Percentiles rank a stretch among this genome's conserved stretches.
Evolutionary conservation across 805 yeast species (phyloP).

Genomic region (Candida krabiensis): DNA sequence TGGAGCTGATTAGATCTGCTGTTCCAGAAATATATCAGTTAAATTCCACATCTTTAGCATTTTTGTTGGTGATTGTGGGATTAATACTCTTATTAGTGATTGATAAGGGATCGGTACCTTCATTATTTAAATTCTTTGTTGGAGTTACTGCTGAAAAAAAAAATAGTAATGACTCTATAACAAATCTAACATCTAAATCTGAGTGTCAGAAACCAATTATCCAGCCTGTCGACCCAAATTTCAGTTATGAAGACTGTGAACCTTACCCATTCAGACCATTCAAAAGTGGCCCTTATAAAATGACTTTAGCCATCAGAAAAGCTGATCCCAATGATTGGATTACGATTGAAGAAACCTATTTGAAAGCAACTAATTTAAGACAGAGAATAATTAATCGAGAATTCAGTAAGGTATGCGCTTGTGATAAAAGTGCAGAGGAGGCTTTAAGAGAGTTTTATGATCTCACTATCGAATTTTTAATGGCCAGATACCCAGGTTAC

Average conservation of each 20-base stretch:
- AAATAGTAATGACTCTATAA: too few relatives aligned
- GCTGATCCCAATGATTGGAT: conserved; percentile 55
- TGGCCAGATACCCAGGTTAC: conserved; percentile 52
- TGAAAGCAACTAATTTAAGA: conserved; percentile 42
- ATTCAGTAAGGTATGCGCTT: conserved; percentile 35
- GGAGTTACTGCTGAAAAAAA: too few relatives aligned
- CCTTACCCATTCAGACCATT: conserved; percentile 49
- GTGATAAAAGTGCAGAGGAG: conserved; percentile 29
- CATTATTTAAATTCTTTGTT: too few relatives aligned
- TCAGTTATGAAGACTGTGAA: conserved; percentile 43
- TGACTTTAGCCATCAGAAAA: conserved; percentile 63
- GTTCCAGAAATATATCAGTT: too few relatives aligned
- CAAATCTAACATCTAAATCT: too few relatives aligned
- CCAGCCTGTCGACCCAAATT: conserved; percentile 34
- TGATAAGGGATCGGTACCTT: too few relatives aligned
- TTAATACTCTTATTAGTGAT: too few relatives aligned
- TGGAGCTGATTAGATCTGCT: too few relatives aligned
- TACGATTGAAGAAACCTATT: conserved; percentile 60
- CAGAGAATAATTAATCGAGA: conserved; percentile 33
- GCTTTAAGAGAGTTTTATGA: conserved; percentile 55
- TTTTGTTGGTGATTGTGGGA: too few relatives aligned
- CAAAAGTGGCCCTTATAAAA: conserved; percentile 48
- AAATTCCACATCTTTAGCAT: too few relatives aligned
- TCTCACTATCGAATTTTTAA: conserved; percentile 32
- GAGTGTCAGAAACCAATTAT: conserved; percentile 27